Base-by-base conservation (phyloP, 768 basidiomycete genomes). In the Tylopilus subfusipes region DNA sequence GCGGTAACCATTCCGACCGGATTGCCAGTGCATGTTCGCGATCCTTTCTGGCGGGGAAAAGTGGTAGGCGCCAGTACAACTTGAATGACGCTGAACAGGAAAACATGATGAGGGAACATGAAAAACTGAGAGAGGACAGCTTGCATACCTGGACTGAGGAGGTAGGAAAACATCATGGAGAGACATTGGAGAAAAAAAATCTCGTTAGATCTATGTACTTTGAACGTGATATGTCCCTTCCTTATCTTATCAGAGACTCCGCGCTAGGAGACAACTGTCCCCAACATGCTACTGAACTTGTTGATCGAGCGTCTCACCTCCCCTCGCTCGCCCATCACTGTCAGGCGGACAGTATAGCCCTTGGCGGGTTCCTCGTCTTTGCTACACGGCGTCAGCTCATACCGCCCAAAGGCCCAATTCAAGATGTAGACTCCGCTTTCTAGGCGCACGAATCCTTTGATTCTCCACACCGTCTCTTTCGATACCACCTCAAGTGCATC, bases 341-440 rank as follows among this genome's bases (percentile, higher is more conserved):
- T 96, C 67, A 96, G 59, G 51, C 78, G 75, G 22, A 93, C 59
- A 27, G 76, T 73, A 5, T 70, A 76, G 12, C 60, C 66, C 1
- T 63, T 2, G 7, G 34, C 65, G 21, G 60, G 61, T n/a, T 67
- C 59, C 47, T 31, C 57, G 61, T 46, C 50, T 6, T 54, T 50
- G n/a, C 71, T 70, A 1, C 68, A 68, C 34, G 68, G 74, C 12
- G 84, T 78, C 38, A 87, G 71, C 25, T 93, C 90, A 66, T 81
- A 85, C 38, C 94, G 81, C 14, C 91, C 91, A 72, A 97, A 98
- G 8, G 94, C 93, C 92, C 93, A 98, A 66, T 98, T 98, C 54
- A 96, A 62, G 55, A 93, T 88, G 65, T 78, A 68, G 58, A 72
- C 62, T 9, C 73, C 70, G 3, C 63, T 59, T 24, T 59, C 59